A percentile compares a stretch with the other conserved stretches of the same genome.
Conservation (phyloP, 768 basidiomycete species). For the Termitomyces sp. region DNA sequence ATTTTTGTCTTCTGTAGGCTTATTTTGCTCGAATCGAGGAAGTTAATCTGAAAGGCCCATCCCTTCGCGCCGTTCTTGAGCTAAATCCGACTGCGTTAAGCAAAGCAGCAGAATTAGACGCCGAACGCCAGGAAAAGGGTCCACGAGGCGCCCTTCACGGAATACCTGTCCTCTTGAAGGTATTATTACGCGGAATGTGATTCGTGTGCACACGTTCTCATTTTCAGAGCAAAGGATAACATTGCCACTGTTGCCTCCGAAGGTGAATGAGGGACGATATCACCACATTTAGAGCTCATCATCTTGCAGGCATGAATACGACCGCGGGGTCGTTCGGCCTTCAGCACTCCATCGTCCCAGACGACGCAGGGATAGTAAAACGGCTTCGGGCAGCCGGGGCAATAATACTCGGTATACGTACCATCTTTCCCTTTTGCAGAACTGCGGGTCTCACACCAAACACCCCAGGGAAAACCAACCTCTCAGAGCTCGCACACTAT, state of each 20-base stretch:
- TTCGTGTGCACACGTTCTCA: neutral
- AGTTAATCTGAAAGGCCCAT: conserved; percentile 57
- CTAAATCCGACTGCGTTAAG: conserved; percentile 47
- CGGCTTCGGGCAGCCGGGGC: conserved; percentile 38
- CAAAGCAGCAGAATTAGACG: conserved; percentile 48
- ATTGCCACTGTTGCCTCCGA: conserved; percentile 42
- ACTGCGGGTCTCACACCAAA: neutral
- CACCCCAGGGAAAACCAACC: conserved; percentile 46
- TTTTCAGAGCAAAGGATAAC: conserved; percentile 32
- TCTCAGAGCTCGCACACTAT: conserved; percentile 52
- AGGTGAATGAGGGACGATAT: conserved; percentile 21
- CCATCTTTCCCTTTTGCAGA: neutral
- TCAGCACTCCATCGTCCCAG: conserved; percentile 37
- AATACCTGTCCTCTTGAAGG: conserved; percentile 50
- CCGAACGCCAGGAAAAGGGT: conserved; percentile 36
- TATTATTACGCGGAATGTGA: neutral
- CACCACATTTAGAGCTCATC: no score
- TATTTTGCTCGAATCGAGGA: conserved; percentile 65
- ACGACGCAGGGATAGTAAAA: conserved; percentile 42
- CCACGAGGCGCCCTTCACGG: conserved; percentile 49
- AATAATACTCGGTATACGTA: conserved; percentile 37
- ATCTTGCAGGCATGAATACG: conserved; percentile 36
- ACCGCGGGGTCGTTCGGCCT: conserved; percentile 42
- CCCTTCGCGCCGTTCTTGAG: conserved; percentile 58
- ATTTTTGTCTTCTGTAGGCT: conserved; percentile 33